Evolutionary conservation across 2,329 filamentous ascomycete species (phyloP).

Genomic region (Colletotrichum tanaceti): DNA sequence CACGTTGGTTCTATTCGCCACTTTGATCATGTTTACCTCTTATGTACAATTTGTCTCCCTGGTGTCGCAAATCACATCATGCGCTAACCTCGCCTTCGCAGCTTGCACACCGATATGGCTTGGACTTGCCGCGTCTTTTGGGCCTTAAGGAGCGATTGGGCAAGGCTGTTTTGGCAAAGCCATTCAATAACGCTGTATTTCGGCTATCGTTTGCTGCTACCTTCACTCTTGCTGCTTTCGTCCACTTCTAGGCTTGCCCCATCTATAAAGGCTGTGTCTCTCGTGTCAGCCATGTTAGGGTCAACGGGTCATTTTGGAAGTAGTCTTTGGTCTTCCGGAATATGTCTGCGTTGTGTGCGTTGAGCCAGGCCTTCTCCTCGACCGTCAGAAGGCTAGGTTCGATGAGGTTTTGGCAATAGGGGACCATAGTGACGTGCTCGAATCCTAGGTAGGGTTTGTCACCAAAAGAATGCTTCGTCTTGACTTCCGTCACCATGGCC

Average conservation of each 20-base stretch:
- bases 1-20: slow-evolving; percentile 74
- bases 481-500: slow-evolving; percentile 87
- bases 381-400: slow-evolving; percentile 77
- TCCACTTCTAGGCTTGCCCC: slow-evolving; percentile 55
- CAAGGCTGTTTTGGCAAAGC: slow-evolving; percentile 37
- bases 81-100: slow-evolving; percentile 33
- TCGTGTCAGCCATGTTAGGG: slow-evolving; percentile 83
- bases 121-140: slow-evolving; percentile 49
- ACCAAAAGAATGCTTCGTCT: slow-evolving; percentile 88
- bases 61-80: not conserved
- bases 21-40: slow-evolving; percentile 70
- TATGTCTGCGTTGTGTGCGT: slow-evolving; percentile 85
- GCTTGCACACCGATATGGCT: slow-evolving; percentile 50
- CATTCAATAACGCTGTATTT: slow-evolving; percentile 36
- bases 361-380: slow-evolving; percentile 86
- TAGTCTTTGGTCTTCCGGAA: slow-evolving; percentile 82
- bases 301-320: slow-evolving; percentile 78
- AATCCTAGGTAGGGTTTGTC: slow-evolving; percentile 96
- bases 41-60: slow-evolving; percentile 61
- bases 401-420: slow-evolving; percentile 90
- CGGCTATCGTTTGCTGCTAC: slow-evolving; percentile 72
- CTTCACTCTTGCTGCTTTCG: slow-evolving; percentile 72
- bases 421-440: slow-evolving; percentile 97
- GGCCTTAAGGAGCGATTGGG: slow-evolving; percentile 48
- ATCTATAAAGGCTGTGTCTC: slow-evolving; percentile 76